Evolutionary conservation across 2,329 filamentous ascomycete genomes (phyloP).

Genomic region (Fusarium armeniacum): DNA sequence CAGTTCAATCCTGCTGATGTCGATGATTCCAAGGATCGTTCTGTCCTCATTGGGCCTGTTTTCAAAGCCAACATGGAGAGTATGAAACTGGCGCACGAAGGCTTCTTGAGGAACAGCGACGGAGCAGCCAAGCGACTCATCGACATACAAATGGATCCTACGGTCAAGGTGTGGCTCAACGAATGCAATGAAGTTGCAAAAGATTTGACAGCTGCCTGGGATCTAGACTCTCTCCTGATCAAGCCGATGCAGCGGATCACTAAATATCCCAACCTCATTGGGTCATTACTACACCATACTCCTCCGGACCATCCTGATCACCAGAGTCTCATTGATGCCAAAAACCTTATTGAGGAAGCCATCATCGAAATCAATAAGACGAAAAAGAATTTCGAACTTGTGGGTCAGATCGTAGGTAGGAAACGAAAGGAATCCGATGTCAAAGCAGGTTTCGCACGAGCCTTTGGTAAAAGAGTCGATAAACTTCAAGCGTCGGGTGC

Average conservation of each 20-base stretch:
- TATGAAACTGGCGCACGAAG: slow-evolving; percentile 73
- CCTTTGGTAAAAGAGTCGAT: slow-evolving; percentile 89
- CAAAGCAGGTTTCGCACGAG: slow-evolving; percentile 85
- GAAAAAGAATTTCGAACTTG: slow-evolving; percentile 93
- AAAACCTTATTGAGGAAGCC: slow-evolving; percentile 71
- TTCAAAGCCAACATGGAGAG: slow-evolving; percentile 70
- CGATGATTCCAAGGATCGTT: slow-evolving; percentile 67
- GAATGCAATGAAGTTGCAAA: slow-evolving; percentile 94
- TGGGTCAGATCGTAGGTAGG: slow-evolving; percentile 87
- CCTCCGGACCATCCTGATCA: slow-evolving; percentile 87
- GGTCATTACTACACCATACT: slow-evolving; percentile 83
- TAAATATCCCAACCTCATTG: slow-evolving; percentile 91
- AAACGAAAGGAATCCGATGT: slow-evolving; percentile 93
- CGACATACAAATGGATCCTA: slow-evolving; percentile 73
- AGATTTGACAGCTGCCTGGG: slow-evolving; percentile 94
- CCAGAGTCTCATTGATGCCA: slow-evolving; percentile 69
- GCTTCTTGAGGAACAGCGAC: slow-evolving; percentile 74
- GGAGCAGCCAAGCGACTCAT: slow-evolving; percentile 72
- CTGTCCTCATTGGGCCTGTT: slow-evolving; percentile 66
- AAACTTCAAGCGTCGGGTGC: slow-evolving; percentile 78
- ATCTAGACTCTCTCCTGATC: slow-evolving; percentile 93
- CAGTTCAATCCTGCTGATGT: slow-evolving; percentile 59
- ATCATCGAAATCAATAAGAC: slow-evolving; percentile 92
- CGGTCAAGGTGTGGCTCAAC: slow-evolving; percentile 85
- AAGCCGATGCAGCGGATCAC: slow-evolving; percentile 96